Evolutionary conservation across 2,329 filamentous ascomycete genomes (phyloP), one percentile per base, ranked within the genome.

Genomic region (Elsinoe arachidis): DNA sequence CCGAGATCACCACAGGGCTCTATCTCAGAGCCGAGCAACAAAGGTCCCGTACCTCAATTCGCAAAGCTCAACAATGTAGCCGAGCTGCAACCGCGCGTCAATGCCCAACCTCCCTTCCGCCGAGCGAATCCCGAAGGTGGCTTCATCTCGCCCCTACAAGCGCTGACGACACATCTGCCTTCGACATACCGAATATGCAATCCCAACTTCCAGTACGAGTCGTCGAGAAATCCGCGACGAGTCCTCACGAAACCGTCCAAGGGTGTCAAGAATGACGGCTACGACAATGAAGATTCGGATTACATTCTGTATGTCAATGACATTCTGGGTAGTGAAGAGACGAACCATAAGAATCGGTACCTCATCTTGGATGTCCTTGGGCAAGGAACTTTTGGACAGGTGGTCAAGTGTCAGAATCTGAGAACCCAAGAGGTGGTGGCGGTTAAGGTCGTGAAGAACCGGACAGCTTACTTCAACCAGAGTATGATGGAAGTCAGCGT

Each of bases 401-500:
- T 99, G 33, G 93, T 99, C 60, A 99, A 99, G 73, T 99, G 93
- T 70, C 93, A 99, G 72, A 99, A 99, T 67, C 74, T 99, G 66
- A 96, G 96, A 75, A 97, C 93, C 0, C 91, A 96, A 71, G 93
- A 99, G 73, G 93, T 99, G 38, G 93, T 99, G 44, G 93, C 93
- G 2, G 93, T 99, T 64, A 99, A 99, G 75, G 93, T 99, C 56
- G 93, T 99, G 76, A 99, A 99, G 76, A 99, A 99, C 73, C 86
- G 92, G 67, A 99, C 93, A 1, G 93, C 93, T 37, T 99, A 99
- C 72, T 99, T 99, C 77, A 99, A 99, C 70, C 93, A 99, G 73
- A 97, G 93, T 72, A 99, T 99, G 93, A 99, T 99, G 93, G 93
- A 99, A 70, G 93, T 99, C 33, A 99, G 93, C 1, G 93, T 99